These are phyloP conservation scores for Annulohypoxylon truncatum DNA, from an alignment of 2,329 filamentous ascomycete genomes.

Conservation along the genomic window DNA sequence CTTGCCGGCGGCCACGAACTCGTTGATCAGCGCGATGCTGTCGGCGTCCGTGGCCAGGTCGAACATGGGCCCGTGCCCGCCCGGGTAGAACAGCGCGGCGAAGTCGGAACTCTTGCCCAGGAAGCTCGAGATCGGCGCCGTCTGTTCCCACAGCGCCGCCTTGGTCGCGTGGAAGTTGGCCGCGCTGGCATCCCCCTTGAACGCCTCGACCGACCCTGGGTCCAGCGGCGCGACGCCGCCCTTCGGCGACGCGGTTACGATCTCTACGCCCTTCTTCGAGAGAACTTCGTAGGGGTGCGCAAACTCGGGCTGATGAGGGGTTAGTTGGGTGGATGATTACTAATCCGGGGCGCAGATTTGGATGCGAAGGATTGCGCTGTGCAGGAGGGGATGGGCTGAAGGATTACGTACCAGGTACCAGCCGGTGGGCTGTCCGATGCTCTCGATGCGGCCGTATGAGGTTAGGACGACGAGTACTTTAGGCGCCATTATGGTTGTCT, in stretches of 20 bases:
- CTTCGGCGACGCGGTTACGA: constrained; percentile 70
- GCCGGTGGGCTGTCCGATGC: constrained; percentile 68
- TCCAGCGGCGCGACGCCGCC: constrained; percentile 73
- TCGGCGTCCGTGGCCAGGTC: constrained; percentile 69
- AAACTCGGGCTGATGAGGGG: constrained; percentile 64
- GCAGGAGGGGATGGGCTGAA: neutral
- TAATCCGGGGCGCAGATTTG: too few species aligned
- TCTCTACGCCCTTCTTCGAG: constrained; percentile 59
- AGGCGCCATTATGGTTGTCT: constrained; percentile 57
- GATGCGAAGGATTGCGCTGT: neutral
- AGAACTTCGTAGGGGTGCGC: constrained; percentile 73
- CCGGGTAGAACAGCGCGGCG: constrained; percentile 70
- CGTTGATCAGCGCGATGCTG: constrained; percentile 69
- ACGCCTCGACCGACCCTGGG: constrained; percentile 65
- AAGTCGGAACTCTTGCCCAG: constrained; percentile 68
- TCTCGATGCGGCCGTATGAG: constrained; percentile 65
- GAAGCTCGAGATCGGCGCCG: constrained; percentile 66
- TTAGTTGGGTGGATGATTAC: neutral
- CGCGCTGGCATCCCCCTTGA: constrained; percentile 63
- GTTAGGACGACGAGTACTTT: constrained; percentile 79
- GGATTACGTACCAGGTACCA: constrained; percentile 71
- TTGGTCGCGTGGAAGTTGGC: constrained; percentile 66
- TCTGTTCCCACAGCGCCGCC: constrained; percentile 71
- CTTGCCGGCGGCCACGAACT: constrained; percentile 72
- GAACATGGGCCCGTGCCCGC: constrained; percentile 74